Evolutionary conservation across 345 rosid species (phyloP).

Genomic region (Viola odorata): DNA sequence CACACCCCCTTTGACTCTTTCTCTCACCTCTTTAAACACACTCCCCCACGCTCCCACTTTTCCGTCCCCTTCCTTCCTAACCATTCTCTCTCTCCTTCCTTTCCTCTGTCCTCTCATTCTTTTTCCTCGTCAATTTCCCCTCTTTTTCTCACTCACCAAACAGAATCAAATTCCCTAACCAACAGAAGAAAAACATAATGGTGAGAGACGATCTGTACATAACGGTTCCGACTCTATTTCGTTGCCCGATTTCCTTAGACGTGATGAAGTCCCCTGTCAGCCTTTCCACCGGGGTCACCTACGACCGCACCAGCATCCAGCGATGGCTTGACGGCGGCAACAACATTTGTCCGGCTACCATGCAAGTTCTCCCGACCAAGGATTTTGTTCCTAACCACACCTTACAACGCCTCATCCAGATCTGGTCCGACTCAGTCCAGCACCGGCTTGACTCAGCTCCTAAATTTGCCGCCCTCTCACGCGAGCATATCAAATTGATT

Average conservation of each 20-base stretch:
- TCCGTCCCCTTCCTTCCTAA: constrained; percentile 7
- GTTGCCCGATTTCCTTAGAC: constrained; percentile 91
- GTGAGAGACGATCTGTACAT: constrained; percentile 61
- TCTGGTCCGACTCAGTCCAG: constrained; percentile 59
- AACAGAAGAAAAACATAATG: constrained; percentile 24
- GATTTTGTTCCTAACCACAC: constrained; percentile 79
- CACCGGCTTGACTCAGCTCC: constrained; percentile 19
- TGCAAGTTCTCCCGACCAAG: constrained; percentile 72
- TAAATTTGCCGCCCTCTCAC: constrained; percentile 21
- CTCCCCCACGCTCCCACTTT: background rate
- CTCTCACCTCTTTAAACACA: constrained; percentile 44
- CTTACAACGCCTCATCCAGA: constrained; percentile 71
- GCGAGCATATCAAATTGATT: constrained; percentile 29
- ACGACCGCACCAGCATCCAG: constrained; percentile 83
- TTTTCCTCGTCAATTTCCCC: constrained; percentile 6
- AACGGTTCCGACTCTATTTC: constrained; percentile 72
- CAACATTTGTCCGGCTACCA: constrained; percentile 93
- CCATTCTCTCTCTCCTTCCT: constrained; percentile 3
- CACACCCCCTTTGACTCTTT: constrained; percentile 47
- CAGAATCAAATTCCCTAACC: background rate
- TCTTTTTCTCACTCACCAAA: constrained; percentile 21
- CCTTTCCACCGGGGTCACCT: constrained; percentile 90
- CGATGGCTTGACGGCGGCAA: constrained; percentile 85
- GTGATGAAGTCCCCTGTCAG: constrained; percentile 93
- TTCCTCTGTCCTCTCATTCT: constrained; percentile 1